Percentiles rank a stretch among this genome's conserved stretches.
Conservation (phyloP, 2,329 filamentous ascomycete genomes). For the Elsinoe perseae region DNA sequence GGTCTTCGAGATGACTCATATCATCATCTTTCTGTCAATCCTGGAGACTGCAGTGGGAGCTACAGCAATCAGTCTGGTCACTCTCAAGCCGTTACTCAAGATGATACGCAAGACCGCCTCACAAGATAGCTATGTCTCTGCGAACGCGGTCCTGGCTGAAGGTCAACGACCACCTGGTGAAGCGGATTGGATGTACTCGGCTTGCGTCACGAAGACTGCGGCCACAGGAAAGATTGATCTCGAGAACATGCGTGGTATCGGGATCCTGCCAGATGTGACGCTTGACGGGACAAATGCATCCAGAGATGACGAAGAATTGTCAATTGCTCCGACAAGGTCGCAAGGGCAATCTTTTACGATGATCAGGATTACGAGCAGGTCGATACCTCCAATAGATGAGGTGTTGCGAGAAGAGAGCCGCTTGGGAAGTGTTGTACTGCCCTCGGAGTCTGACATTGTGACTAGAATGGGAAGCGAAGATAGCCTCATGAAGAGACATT, state of each 20-base stretch:
- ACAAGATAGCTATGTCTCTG: background rate
- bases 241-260: background rate
- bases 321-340: background rate
- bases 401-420: background rate
- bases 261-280: conserved; percentile 7
- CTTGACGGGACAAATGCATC: background rate
- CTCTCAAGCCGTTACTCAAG: background rate
- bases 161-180: background rate
- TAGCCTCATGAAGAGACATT: background rate
- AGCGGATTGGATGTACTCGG: background rate
- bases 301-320: background rate
- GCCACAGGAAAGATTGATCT: background rate
- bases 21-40: conserved; percentile 7
- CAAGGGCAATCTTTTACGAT: background rate
- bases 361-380: background rate
- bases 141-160: background rate
- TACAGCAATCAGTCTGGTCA: background rate
- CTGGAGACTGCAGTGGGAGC: conserved; percentile 12
- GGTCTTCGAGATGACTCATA: background rate
- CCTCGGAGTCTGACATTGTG: background rate
- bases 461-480: background rate
- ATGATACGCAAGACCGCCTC: background rate
- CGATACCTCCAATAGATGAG: background rate
- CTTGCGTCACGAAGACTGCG: background rate
- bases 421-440: background rate